Evolutionary conservation across 2,329 filamentous ascomycete species (phyloP).

Genomic region (Zymoseptoria ardabiliae): DNA sequence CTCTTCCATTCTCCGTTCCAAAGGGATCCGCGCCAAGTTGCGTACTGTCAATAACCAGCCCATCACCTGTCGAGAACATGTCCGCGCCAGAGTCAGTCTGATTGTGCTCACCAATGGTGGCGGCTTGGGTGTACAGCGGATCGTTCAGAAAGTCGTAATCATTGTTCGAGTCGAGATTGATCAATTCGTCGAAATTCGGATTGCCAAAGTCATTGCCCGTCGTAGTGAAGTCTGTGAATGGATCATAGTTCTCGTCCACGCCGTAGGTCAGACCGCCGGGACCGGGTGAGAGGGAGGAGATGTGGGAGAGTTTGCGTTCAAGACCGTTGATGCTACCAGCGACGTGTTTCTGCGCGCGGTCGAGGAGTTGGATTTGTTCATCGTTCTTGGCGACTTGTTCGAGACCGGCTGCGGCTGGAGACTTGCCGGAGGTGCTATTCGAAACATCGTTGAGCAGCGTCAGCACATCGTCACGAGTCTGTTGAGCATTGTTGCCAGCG

Average conservation of each 20-base stretch:
- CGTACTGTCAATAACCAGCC: neutral
- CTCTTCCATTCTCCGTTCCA: neutral
- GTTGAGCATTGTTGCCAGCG: neutral
- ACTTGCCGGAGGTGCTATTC: neutral
- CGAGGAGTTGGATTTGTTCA: neutral
- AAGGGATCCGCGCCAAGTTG: neutral
- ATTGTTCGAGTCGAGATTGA: neutral
- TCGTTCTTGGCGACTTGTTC: neutral
- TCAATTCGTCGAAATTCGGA: neutral
- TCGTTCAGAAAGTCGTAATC: neutral
- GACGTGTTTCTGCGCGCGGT: neutral
- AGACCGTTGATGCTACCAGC: neutral
- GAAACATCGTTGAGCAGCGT: neutral
- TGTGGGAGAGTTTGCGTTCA: neutral
- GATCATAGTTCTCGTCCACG: neutral
- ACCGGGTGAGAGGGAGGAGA: neutral
- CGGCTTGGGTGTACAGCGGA: neutral
- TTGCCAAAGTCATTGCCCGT: neutral
- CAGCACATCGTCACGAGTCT: neutral
- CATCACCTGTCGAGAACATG: neutral
- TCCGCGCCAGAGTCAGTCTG: neutral
- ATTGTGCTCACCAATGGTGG: neutral
- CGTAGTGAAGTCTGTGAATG: neutral
- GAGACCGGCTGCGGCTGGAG: neutral
- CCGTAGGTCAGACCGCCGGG: neutral